Conservation (phyloP, 176 grass and related monocot species). For the Microstegium vimineum region DNA sequence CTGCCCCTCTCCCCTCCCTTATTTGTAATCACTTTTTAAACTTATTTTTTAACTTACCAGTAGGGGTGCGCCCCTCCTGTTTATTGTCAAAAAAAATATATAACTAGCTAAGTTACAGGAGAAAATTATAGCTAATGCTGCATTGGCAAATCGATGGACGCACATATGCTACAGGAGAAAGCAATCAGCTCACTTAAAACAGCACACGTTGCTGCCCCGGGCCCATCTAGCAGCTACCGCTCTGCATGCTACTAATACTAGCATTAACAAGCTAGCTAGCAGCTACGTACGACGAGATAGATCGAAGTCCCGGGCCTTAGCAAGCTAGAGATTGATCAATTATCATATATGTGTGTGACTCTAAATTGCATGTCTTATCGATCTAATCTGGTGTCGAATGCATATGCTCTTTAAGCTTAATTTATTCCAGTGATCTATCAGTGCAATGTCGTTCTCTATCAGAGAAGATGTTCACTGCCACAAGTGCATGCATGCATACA, state of each 20-base stretch:
- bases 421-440: background rate
- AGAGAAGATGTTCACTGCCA: background rate
- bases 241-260: background rate
- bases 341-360: background rate
- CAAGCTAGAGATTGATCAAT: background rate
- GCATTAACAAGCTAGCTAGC: background rate
- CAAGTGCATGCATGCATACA: background rate
- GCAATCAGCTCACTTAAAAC: background rate
- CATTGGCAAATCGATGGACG: too few relatives aligned
- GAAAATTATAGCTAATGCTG: background rate
- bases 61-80: too few relatives aligned
- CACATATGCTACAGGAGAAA: background rate
- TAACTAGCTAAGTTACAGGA: too few relatives aligned
- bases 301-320: background rate
- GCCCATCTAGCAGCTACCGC: background rate
- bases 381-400: background rate
- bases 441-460: background rate
- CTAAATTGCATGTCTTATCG: constrained; percentile 12
- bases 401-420: too few relatives aligned
- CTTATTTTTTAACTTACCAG: too few relatives aligned
- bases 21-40: too few relatives aligned
- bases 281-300: background rate
- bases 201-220: constrained; percentile 25
- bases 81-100: too few relatives aligned
- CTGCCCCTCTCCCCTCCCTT: too few relatives aligned